Conservation (phyloP, 148 eudicot species). For the Cornus kousa region DNA sequence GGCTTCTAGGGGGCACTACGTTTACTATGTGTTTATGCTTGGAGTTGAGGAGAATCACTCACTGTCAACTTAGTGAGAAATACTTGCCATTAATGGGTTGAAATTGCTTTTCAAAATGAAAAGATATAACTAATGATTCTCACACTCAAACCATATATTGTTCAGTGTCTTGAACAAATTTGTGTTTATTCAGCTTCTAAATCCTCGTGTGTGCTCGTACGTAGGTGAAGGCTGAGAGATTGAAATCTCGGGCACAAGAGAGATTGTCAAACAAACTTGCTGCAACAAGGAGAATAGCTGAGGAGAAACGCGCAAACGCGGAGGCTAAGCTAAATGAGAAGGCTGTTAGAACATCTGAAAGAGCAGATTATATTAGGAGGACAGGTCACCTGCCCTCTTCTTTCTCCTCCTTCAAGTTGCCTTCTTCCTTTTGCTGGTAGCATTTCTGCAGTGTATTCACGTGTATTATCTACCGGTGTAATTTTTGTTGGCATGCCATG, state of each 20-base stretch:
- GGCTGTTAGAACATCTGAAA: constrained; percentile 78
- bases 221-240: constrained; percentile 80
- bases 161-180: too few species aligned
- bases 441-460: neutral
- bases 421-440: constrained; percentile 74
- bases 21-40: too few species aligned
- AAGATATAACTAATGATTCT: neutral
- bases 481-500: neutral
- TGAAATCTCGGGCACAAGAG: constrained; percentile 89
- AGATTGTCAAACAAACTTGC: constrained; percentile 73
- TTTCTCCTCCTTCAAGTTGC: constrained; percentile 77
- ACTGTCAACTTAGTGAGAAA: neutral
- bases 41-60: too few species aligned
- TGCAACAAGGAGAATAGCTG: constrained; percentile 77
- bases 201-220: neutral
- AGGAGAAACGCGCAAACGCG: constrained; percentile 86
- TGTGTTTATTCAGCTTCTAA: neutral
- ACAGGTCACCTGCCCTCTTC: constrained; percentile 87
- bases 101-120: neutral
- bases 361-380: constrained; percentile 87
- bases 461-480: neutral
- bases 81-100: neutral
- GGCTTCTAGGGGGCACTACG: too few species aligned
- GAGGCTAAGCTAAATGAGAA: constrained; percentile 80
- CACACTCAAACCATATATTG: neutral